Evolutionary conservation across 139 green algal genomes (phyloP).

Genomic region (Edaphochlamys debaryana): DNA sequence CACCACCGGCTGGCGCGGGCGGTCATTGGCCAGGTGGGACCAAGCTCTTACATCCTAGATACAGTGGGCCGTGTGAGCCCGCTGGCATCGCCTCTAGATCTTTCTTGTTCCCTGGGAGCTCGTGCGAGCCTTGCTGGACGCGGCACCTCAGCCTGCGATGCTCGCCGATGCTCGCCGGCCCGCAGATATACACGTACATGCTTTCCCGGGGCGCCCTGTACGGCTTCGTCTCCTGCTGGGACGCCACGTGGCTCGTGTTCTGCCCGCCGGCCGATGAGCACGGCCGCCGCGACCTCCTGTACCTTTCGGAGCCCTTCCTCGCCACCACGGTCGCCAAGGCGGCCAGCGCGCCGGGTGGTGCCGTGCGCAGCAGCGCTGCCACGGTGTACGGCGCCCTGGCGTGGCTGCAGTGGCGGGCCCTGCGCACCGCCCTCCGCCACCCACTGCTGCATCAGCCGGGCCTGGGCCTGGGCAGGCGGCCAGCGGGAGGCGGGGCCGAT

Average conservation of each 20-base stretch:
- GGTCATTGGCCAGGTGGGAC: neutral
- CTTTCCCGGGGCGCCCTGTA: neutral
- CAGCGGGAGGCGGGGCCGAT: neutral
- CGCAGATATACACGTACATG: neutral
- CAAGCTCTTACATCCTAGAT: neutral
- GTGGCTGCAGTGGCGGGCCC: neutral
- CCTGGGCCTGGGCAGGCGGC: neutral
- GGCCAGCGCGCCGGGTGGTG: neutral
- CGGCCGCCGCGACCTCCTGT: neutral
- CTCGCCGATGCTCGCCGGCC: neutral
- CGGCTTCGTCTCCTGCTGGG: neutral
- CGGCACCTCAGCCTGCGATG: too few relatives aligned
- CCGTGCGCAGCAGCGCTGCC: neutral
- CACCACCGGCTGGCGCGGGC: neutral
- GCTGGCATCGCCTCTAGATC: neutral
- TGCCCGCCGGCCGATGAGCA: neutral
- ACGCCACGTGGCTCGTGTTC: neutral
- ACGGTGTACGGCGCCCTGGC: conserved; percentile 1
- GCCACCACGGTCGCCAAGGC: neutral
- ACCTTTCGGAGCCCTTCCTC: neutral
- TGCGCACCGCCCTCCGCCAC: neutral
- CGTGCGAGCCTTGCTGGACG: too few relatives aligned
- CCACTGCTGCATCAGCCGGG: neutral
- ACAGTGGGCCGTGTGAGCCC: neutral
- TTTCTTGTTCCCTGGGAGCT: too few relatives aligned